Evolutionary conservation across 2,329 filamentous ascomycete genomes (phyloP), one percentile per base, ranked within the genome.

Genomic region (Aureobasidium sp.): DNA sequence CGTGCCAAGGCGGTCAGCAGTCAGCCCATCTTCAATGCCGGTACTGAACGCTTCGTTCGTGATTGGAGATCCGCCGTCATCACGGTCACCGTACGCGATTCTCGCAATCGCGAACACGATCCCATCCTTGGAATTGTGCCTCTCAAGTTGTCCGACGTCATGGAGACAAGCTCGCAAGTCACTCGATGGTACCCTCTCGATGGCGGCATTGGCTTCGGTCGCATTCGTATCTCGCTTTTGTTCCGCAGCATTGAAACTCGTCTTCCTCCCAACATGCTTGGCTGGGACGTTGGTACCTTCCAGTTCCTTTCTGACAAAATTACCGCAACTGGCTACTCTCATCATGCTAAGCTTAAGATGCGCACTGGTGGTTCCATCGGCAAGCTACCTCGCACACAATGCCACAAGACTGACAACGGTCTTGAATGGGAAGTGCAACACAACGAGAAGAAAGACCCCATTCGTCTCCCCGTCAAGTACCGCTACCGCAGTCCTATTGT

Each of bases 151-250:
- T 89, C 90, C 0, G 91, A 97, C 54, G 82, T 97, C n/a, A 79
- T 99, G 24, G 86, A 93, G 68, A 95, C 88, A 0, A 88, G 86
- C 66, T 96, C 91, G 48, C 91, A 97, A 73, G 82, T 87, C 60
- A 95, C 91, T 2, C 81, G 91, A 63, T 97, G 92, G 91, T 97
- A 97, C 72, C 93, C 94, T n/a, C 82, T 99, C 0, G 92, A 96
- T 70, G 94, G 93, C 24, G 94, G 94, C 12, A 87, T 97, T 65
- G 78, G 94, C 0, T 97, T 94, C 66, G 94, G 94, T 42, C 88
- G 93, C 8, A 82, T 96, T 63, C 87, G 92, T 44, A 88, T 99
- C 67, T 96, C 91, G 0, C 75, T 97, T 3, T 81, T 97, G 3
- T 96, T 97, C 83, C 87, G 93, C 31, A 92, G 90, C 31, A 84